Base-by-base conservation (phyloP, 306 rosid species). In the Nissolia schottii region DNA sequence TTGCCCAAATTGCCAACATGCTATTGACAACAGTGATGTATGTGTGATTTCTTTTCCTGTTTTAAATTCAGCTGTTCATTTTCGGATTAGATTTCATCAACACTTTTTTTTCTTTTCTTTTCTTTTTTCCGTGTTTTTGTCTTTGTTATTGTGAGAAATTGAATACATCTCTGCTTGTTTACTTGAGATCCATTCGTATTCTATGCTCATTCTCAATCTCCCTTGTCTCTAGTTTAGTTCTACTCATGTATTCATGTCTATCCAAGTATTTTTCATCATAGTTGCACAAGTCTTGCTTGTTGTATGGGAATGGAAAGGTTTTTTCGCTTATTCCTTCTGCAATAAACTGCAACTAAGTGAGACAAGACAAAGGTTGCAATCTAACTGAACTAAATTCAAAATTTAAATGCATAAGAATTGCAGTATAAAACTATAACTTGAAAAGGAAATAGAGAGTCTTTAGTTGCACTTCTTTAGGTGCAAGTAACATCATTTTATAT, bases 11-110 rank as follows among this genome's bases (percentile, higher is more conserved):
- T 92, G 98, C 74, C 81, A 80, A 7, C 68, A 83, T 76, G 57
- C 51, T 58, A 90, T 92, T 45, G 98, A 92, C 82, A 92, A 92
- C 79, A 86, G 83, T 77, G 95, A 90, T 64, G 98, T 90, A 86
- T 22, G 77, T 43, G 18, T 41, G 46, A 20, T 23, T 16, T 23
- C n/a, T n/a, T 6, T 23, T 4, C 31, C n/a, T 37, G 12, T 29
- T 6, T 32, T 3, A 22, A 72, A 59, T 23, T 31, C 24, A n/a
- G 7, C 6, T 63, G 22, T 64, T 58, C 11, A 35, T 56, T 71
- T 28, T 38, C 65, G 25, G 48, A 79, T 56, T 65, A 25, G 35
- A 40, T 35, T 38, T 41, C 23, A 38, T 6, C 10, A n/a, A 6
- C 35, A 25, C 48, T 3, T 7, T 66, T 43, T 13, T 7, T 58